phyloP scores from a whole-genome alignment of 352 stramenopile species.

The Elongisporangium anandrum region DNA sequence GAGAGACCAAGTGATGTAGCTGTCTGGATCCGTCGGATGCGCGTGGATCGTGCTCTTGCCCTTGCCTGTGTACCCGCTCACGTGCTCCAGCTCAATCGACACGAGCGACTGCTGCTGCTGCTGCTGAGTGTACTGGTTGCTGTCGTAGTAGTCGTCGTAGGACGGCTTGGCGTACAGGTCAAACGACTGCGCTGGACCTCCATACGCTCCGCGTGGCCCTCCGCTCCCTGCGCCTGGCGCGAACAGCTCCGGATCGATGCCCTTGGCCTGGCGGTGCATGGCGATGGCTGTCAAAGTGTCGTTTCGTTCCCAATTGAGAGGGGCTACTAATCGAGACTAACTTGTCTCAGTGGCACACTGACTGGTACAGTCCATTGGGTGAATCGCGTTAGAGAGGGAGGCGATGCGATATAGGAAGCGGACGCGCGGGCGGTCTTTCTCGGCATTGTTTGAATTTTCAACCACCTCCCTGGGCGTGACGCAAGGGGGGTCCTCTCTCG shows the following conservation, averaged over 20 bases:
- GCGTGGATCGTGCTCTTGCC: constrained; percentile 49
- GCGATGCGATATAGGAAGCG: not conserved
- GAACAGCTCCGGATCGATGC: constrained; percentile 53
- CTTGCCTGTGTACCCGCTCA: constrained; percentile 57
- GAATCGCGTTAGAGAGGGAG: not conserved
- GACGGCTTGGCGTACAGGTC: constrained; percentile 9
- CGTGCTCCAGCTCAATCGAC: constrained; percentile 60
- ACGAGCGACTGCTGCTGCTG: constrained; percentile 5
- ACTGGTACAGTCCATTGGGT: no score
- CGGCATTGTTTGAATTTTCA: not conserved
- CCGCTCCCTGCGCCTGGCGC: constrained; percentile 21
- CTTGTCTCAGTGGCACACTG: no score
- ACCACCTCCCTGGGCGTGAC: not conserved
- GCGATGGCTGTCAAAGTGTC: not conserved
- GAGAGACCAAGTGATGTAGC: constrained; percentile 49
- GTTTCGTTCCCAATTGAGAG: not conserved
- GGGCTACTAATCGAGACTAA: not conserved
- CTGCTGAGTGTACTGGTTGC: constrained; percentile 11
- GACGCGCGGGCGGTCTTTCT: not conserved
- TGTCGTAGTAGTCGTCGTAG: constrained; percentile 12
- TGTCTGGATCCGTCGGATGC: constrained; percentile 38
- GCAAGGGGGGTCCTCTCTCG: not conserved
- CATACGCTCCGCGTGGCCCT: constrained; percentile 2
- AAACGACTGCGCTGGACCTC: not conserved
- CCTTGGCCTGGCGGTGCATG: constrained; percentile 33